Percentiles rank a stretch among this genome's conserved stretches.
Evolutionary conservation across 345 rosid genomes (phyloP).

Genomic region (Eucalyptus decipiens): DNA sequence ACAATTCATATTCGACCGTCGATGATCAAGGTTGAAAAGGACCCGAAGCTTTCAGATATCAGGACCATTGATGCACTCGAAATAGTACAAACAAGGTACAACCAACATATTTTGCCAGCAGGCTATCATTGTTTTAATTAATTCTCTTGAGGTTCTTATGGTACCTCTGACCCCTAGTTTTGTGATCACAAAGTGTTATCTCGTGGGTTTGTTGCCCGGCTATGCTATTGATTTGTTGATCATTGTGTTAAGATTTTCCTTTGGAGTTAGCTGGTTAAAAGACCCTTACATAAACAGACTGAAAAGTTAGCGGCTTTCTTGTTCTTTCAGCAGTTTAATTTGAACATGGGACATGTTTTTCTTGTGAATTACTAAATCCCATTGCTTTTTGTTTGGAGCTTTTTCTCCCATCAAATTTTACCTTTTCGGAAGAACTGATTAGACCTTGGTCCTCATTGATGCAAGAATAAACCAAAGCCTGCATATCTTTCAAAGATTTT

Average conservation of each 20-base stretch:
- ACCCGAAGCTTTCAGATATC: conserved; percentile 4
- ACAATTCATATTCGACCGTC: conserved; percentile 48
- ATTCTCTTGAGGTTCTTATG: background rate
- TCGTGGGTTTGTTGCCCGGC: background rate
- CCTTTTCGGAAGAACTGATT: background rate
- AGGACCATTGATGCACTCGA: conserved; percentile 36
- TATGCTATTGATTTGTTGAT: background rate
- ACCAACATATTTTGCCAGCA: background rate
- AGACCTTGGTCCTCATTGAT: background rate
- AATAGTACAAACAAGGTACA: conserved; percentile 61
- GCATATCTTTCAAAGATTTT: conserved; percentile 39
- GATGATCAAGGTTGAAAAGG: conserved; percentile 56
- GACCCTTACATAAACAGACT: background rate
- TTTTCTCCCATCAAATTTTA: background rate
- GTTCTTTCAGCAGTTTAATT: background rate
- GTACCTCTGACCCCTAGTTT: background rate
- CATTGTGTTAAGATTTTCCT: background rate
- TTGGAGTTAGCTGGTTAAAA: background rate
- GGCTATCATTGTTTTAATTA: background rate
- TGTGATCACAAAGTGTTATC: background rate
- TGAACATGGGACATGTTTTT: background rate
- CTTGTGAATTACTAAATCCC: background rate
- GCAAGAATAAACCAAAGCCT: conserved; percentile 39
- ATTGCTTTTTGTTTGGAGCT: background rate
- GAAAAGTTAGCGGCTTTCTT: background rate